These are phyloP conservation scores for Metschnikowia koreensis DNA, from an alignment of 805 yeast genomes.

Conservation along the genomic window DNA sequence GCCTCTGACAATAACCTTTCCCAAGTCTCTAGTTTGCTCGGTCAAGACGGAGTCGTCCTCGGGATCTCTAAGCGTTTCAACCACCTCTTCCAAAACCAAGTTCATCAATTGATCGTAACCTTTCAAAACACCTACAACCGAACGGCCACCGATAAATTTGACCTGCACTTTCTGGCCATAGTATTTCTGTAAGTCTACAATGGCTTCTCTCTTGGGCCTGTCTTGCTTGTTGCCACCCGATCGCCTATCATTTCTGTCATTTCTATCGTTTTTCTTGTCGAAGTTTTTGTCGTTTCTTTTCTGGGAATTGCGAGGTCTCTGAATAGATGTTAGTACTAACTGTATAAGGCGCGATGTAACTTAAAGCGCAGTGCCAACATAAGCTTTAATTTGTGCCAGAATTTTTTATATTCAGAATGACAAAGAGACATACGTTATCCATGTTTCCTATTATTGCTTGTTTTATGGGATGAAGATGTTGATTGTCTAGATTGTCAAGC, in stretches of 20 bases:
- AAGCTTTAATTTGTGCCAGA: no score
- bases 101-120: slow-evolving; percentile 85
- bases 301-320: slow-evolving; percentile 14
- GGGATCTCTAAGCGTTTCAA: slow-evolving; percentile 67
- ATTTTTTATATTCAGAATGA: no score
- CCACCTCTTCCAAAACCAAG: slow-evolving; percentile 67
- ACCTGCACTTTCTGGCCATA: slow-evolving; percentile 72
- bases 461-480: neutral
- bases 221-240: slow-evolving; percentile 31
- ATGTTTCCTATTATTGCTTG: slow-evolving; percentile 1
- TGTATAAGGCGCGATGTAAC: neutral
- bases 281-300: slow-evolving; percentile 11
- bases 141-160: slow-evolving; percentile 82
- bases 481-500: neutral
- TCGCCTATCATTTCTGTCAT: slow-evolving; percentile 13
- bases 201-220: slow-evolving; percentile 89
- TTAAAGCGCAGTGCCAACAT: neutral
- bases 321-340: slow-evolving; percentile 9
- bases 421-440: slow-evolving; percentile 20
- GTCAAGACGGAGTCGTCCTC: slow-evolving; percentile 56
- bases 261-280: slow-evolving; percentile 1
- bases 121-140: slow-evolving; percentile 73
- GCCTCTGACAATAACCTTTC: slow-evolving; percentile 78
- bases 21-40: slow-evolving; percentile 58
- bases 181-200: slow-evolving; percentile 74